Evolutionary conservation across 805 yeast genomes (phyloP), one percentile per base, ranked within the genome.

Genomic region (Barnettozyma sucrosica): DNA sequence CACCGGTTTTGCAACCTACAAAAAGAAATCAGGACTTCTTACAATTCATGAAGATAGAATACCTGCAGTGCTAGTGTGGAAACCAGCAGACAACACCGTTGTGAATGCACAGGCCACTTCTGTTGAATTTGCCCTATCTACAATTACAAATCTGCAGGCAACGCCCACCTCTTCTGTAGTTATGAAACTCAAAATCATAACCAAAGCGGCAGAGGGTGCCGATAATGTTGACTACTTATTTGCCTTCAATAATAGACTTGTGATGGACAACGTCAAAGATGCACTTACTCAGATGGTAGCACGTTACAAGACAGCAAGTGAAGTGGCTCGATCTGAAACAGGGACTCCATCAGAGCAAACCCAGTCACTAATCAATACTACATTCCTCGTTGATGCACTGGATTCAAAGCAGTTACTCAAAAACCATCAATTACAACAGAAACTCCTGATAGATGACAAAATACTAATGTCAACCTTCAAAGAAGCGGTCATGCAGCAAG

Each of bases 401-500:
- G 82, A 83, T 34, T 71, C 77, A 7, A 70, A 72, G 44, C 79
- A 74, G 50, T 69, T 92, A 45, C 68, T 90, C 51, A 75, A 79
- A 39, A 88, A 93, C 62, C 74, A 80, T 39, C 82, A 79, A 44
- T 69, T 93, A 16, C 99, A 93, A 59, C 95, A 89, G 56, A 77
- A 79, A 47, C 67, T 92, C 18, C 69, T 93, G 24, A 70, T 81
- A 47, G 85, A 83, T 50, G 85, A 89, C 59, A 77, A 82, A 43
- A 68, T 68, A 8, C 70, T 93, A 46, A 79, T 88, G 71, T 76
- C 79, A 49, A 80, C 85, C 2, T 93, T 93, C 62, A 83, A 90
- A 42, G 96, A 88, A 50, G 84, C 96, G 0, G 97, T 93, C 6
- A 88, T 89, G 51, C 76, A 81, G 49, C 76, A 77, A 45, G 85